Percentiles rank a stretch among this genome's conserved stretches.
phyloP scores from a whole-genome alignment of 2,329 filamentous ascomycete genomes.

The Fusarium compactum region DNA sequence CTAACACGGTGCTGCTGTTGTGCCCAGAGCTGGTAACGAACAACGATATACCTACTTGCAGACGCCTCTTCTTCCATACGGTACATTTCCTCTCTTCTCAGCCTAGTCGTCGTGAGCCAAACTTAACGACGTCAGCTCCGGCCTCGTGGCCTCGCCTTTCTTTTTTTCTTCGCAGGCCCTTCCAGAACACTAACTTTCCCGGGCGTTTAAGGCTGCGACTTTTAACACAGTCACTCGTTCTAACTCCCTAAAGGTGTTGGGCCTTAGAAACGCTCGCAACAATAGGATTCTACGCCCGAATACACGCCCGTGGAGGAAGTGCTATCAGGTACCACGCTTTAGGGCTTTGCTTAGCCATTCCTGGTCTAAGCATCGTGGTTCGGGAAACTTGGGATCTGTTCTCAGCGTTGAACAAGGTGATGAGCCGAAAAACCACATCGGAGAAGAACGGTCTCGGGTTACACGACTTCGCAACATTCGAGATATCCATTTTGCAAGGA shows the following conservation, averaged over 20 bases:
- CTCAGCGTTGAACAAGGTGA: slow-evolving; percentile 37
- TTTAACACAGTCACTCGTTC: slow-evolving; percentile 35
- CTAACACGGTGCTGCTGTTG: slow-evolving; percentile 51
- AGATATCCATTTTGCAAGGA: slow-evolving; percentile 33
- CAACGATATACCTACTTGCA: slow-evolving; percentile 51
- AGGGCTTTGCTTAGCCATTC: slow-evolving; percentile 18
- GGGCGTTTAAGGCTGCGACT: slow-evolving; percentile 25
- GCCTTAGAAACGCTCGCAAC: slow-evolving; percentile 12
- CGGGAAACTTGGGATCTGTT: slow-evolving; percentile 33
- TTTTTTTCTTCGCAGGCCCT: slow-evolving; percentile 40
- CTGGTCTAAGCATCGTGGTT: slow-evolving; percentile 31
- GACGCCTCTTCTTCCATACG: slow-evolving; percentile 45
- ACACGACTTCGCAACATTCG: slow-evolving; percentile 39
- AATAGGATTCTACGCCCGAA: slow-evolving; percentile 12
- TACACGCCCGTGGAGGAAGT: slow-evolving; percentile 13
- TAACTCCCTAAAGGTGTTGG: slow-evolving; percentile 14
- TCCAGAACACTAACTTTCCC: slow-evolving; percentile 35
- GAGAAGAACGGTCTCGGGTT: slow-evolving; percentile 38
- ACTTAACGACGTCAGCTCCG: slow-evolving; percentile 46
- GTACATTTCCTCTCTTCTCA: slow-evolving; percentile 46
- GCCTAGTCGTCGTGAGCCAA: slow-evolving; percentile 42
- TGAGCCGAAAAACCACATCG: slow-evolving; percentile 36
- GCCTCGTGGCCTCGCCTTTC: slow-evolving; percentile 47
- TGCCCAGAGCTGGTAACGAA: slow-evolving; percentile 48
- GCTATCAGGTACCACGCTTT: slow-evolving; percentile 19